Evolutionary conservation across 176 grass and related monocot genomes (phyloP).

Genomic region (Cenchrus americanus): DNA sequence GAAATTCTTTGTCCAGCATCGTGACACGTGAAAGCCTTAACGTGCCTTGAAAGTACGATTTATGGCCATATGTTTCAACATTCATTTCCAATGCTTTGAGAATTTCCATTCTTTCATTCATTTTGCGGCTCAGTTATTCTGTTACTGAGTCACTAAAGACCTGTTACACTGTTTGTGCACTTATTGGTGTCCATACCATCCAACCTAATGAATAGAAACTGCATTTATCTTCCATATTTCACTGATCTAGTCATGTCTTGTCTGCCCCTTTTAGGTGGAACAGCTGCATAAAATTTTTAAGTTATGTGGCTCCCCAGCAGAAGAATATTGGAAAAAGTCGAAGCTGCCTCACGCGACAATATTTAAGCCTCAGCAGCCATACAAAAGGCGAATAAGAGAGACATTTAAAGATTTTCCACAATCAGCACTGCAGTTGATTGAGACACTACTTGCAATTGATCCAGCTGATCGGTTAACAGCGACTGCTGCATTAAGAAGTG

Average conservation of each 20-base stretch:
- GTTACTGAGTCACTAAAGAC: conserved; percentile 18
- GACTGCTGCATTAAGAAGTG: conserved; percentile 67
- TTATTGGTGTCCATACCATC: conserved; percentile 25
- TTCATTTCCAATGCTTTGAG: conserved; percentile 25
- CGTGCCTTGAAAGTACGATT: conserved; percentile 9
- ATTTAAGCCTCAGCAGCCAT: conserved; percentile 90
- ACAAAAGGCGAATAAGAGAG: conserved; percentile 69
- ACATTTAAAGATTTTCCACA: conserved; percentile 83
- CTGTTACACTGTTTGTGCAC: conserved; percentile 26
- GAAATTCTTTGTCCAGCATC: not conserved
- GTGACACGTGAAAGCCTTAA: not conserved
- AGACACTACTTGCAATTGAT: conserved; percentile 79
- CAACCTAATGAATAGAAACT: conserved; percentile 28
- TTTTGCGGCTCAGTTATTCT: not conserved
- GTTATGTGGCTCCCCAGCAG: conserved; percentile 77
- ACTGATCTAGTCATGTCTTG: conserved; percentile 42
- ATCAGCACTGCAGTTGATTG: conserved; percentile 73
- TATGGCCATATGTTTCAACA: not conserved
- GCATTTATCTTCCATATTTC: conserved; percentile 29
- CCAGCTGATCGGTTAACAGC: conserved; percentile 81
- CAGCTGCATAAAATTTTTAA: conserved; percentile 94
- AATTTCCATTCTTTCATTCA: conserved; percentile 13
- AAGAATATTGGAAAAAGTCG: conserved; percentile 89
- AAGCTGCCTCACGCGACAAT: conserved; percentile 83
- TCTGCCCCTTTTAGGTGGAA: conserved; percentile 66